A percentile compares a stretch with the other conserved stretches of the same genome.
Conservation (phyloP, 768 basidiomycete species). For the Strobilomyces dryophilus region DNA sequence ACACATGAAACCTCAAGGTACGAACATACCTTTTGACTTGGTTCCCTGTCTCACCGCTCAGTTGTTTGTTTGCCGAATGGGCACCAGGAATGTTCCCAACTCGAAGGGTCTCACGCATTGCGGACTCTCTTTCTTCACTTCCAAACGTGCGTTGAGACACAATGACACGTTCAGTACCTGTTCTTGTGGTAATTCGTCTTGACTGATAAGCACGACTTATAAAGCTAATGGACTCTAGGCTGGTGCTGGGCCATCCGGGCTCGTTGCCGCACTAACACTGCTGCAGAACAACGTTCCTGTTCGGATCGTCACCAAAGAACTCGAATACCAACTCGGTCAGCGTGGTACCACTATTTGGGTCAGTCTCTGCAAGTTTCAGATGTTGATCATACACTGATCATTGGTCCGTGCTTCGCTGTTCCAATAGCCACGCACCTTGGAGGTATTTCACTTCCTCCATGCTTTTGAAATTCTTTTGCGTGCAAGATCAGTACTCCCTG, state of each 20-base stretch:
- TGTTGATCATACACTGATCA: not conserved
- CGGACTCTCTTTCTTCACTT: too few species aligned
- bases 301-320: constrained; percentile 49
- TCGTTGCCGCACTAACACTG: constrained; percentile 30
- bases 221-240: constrained; percentile 9
- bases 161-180: constrained; percentile 14
- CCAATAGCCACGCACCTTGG: too few species aligned
- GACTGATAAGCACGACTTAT: not conserved
- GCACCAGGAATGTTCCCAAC: too few species aligned
- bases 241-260: constrained; percentile 30
- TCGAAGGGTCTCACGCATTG: too few species aligned
- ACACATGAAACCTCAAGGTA: too few species aligned
- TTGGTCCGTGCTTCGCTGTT: not conserved
- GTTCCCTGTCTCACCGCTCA: too few species aligned
- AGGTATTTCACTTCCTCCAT: too few species aligned
- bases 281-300: constrained; percentile 44
- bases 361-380: not conserved
- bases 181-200: constrained; percentile 17
- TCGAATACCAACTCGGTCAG: too few species aligned
- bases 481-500: constrained; percentile 23
- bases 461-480: constrained; percentile 30
- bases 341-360: constrained; percentile 40
- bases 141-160: too few species aligned
- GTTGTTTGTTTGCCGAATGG: too few species aligned
- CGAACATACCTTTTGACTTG: too few species aligned